Percentiles rank a stretch among this genome's conserved stretches.
These are phyloP conservation scores for Juglanconis sp. DNA, from an alignment of 2,329 filamentous ascomycete species.

Conservation along the genomic window DNA sequence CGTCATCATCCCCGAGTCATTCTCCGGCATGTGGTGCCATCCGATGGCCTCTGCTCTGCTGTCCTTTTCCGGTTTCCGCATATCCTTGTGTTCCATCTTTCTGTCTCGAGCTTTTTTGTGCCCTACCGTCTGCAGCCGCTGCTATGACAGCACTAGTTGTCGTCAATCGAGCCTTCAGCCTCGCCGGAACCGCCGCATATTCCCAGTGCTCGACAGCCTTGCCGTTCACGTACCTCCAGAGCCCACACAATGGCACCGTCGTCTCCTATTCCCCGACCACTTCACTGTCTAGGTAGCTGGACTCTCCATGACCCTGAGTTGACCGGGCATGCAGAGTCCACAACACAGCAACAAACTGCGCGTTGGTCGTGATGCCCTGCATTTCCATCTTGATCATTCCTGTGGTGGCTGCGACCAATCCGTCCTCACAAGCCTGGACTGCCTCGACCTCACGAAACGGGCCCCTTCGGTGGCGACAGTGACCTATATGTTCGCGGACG, in stretches of 20 bases:
- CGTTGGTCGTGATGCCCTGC: slow-evolving; percentile 15
- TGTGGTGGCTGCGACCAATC: not conserved
- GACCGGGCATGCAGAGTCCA: slow-evolving; percentile 19
- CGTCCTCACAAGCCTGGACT: not conserved
- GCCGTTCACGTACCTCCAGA: slow-evolving; percentile 15
- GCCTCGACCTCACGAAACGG: not conserved
- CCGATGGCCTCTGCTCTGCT: not conserved
- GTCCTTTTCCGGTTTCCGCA: not conserved
- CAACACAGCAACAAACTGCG: slow-evolving; percentile 22
- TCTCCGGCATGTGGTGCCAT: not conserved
- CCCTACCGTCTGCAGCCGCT: not conserved
- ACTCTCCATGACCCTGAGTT: slow-evolving; percentile 21
- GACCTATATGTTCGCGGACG: slow-evolving; percentile 14
- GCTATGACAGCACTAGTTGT: no score
- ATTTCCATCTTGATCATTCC: slow-evolving; percentile 22
- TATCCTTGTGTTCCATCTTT: not conserved
- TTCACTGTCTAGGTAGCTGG: not conserved
- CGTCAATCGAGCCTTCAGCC: not conserved
- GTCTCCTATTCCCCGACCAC: not conserved
- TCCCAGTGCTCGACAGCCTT: slow-evolving; percentile 26
- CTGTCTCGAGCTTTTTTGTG: not conserved
- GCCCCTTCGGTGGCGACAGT: not conserved
- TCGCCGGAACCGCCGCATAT: slow-evolving; percentile 16
- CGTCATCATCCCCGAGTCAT: not conserved
- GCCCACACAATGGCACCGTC: not conserved